phyloP scores from a whole-genome alignment of 306 rosid genomes.

The Vigna radiata region DNA sequence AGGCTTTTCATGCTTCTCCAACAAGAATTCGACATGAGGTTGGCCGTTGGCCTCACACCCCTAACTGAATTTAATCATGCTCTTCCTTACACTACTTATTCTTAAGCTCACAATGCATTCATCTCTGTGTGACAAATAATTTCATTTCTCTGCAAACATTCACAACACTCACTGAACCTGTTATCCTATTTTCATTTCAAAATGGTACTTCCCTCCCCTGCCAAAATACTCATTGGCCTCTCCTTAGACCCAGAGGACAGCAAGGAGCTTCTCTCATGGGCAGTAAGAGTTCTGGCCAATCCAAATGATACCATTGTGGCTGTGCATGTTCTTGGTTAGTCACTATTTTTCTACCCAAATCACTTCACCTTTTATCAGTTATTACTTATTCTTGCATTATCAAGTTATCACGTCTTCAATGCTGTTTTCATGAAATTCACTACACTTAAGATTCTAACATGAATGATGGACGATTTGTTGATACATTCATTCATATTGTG shows the following conservation, averaged over 20 bases:
- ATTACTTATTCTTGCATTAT: not conserved
- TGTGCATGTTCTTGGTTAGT: constrained; percentile 85
- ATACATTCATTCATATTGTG: not conserved
- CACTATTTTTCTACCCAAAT: constrained; percentile 1
- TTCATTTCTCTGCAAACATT: constrained; percentile 29
- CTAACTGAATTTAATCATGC: constrained; percentile 81
- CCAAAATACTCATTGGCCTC: constrained; percentile 78
- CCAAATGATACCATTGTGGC: constrained; percentile 83
- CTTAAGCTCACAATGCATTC: constrained; percentile 47
- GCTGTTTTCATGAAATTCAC: not conserved
- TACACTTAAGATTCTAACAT: not conserved
- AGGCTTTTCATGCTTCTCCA: constrained; percentile 75
- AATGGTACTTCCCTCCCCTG: constrained; percentile 59
- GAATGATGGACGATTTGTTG: not conserved
- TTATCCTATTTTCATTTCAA: constrained; percentile 26
- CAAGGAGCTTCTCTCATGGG: constrained; percentile 79
- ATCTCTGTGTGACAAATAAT: constrained; percentile 42
- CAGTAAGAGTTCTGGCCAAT: constrained; percentile 73
- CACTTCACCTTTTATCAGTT: not conserved
- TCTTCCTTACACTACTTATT: constrained; percentile 51
- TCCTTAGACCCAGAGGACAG: constrained; percentile 71
- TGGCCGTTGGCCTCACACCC: constrained; percentile 71
- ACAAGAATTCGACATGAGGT: constrained; percentile 67
- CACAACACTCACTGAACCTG: constrained; percentile 21
- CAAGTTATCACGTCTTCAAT: not conserved